Evolutionary conservation across 2,329 filamentous ascomycete species (phyloP), one percentile per base, ranked within the genome.

Genomic region (Pestalotiopsis sp.): DNA sequence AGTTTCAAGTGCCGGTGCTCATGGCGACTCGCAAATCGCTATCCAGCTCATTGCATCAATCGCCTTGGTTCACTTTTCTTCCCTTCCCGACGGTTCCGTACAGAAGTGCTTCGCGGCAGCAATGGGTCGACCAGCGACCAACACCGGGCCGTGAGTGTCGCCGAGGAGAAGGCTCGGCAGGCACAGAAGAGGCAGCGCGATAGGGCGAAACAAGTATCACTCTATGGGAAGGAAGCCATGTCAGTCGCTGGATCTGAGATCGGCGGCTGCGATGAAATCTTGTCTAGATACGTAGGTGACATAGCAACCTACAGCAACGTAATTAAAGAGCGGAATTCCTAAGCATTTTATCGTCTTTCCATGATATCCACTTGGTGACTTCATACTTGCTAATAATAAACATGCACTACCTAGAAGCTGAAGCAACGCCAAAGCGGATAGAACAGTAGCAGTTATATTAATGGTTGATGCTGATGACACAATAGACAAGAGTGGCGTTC

Each of bases 251-350:
- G 59, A 61, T 61, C 59, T 61, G 59, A 36, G 59, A 61, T 61
- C 25, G 27, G 27, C 17, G 31, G 38, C 59, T 61, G 59, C 59
- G 31, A 39, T n/a, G 59, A 36, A 36, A 20, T 61, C 14, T 61
- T 61, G 59, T 39, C 59, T 61, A 61, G 59, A 36, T 61, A 61
- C n/a, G 59, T 38, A 36, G 59, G 59, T 27, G n/a, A 36, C 17
- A 13, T 39, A 20, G 17, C 59, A 61, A 39, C 59, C 59, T 61
- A 61, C 59, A 13, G 36, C 59, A 61, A 61, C 25, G 59, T 61
- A 61, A 61, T 41, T 36, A 14, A 39, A 61, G 59, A 61, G 25
- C 59, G 31, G 38, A 20, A 61, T 38, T 61, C 38, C 31, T 36
- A 36, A 61, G 31, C 59, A 41, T 36, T 38, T 36, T 36, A 36